Evolutionary conservation across 306 rosid species (phyloP), one percentile per base, ranked within the genome.

Genomic region (Lathyrus tuberosus): DNA sequence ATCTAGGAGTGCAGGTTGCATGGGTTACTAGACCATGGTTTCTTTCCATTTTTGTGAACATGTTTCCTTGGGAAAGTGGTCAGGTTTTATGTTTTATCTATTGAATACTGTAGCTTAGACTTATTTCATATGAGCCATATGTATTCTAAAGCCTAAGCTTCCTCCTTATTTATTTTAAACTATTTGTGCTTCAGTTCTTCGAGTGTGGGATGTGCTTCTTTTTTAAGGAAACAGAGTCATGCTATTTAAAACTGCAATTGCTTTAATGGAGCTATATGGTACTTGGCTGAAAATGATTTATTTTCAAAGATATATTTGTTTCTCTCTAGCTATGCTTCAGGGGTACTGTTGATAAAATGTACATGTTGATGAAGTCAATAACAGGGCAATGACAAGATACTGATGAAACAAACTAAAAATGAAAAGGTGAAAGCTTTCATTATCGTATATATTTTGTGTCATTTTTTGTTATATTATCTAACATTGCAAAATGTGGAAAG

Each of bases 41-140:
- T 81, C 96, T 95, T 72, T 81, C 99, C 86, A 91, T 95, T 79
- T 95, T 95, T 84, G 84, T 95, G 95, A 95, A 95, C 86, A 89
- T 91, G 92, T 95, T 95, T 76, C 99, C 99, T 61, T 95, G 99
- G 99, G 99, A 95, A 91, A 95, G 97, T 86, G 99, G 99, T 95
- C 92, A 91, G 96, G 95, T 91, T 95, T 91, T 75, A 86, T 84
- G 75, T 79, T 84, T 84, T 84, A 62, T 86, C 84, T 84, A 59
- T 73, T 73, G 73, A 64, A 59, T 70, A 41, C 54, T 72, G 70
- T 69, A 69, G 76, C 53, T 14, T 62, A 62, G 70, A 71, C 57
- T 65, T 64, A 49, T 79, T 67, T 60, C 31, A 84, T 73, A 33
- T 38, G 31, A 72, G 43, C 66, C 69, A 59, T 41, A 30, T 60